Base-by-base conservation (phyloP, 331 rosid genomes). In the Phaseolus coccineus region DNA sequence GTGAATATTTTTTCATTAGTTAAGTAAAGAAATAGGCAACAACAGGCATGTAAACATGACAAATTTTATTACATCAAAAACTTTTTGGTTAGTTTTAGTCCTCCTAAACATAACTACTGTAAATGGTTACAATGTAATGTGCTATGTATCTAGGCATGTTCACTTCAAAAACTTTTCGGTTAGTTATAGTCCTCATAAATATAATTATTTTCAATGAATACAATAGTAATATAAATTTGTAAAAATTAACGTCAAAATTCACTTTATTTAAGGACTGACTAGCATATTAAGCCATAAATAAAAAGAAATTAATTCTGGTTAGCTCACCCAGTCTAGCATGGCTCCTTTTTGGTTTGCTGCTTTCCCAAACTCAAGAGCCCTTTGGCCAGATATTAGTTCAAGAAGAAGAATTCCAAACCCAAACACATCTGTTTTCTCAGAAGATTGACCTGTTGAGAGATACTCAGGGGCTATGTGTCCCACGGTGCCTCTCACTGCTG, bases 391-490 rank as follows among this genome's bases (percentile, higher is more conserved):
- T 76, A 96, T 96, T 37, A 96, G 40, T 85, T 96, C 99, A 40
- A 96, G 97, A 1, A 96, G 84, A 37, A 96, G 96, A 76, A 96
- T 93, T 35, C 99, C 99, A 76, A 93, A 96, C 42, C 98, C 99
- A 55, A 96, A 96, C 6, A 96, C 99, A 83, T 96, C 99, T 15
- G 99, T 93, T 80, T 96, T 96, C 89, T 96, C 98, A 12, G 99
- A 96, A 80, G 98, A 96, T 61, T 96, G 99, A 11, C 99, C 99
- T 16, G 99, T 96, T 59, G 99, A 93, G 72, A 96, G 94, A 82
- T 96, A 96, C 82, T 96, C 99, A 0, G 99, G 99, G n/a, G 99
- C 99, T 78, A 96, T 96, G 74, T 96, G 99, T 6, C 99, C 99
- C 11, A 96, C 99, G 1, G 99, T 96, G 8, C 99, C 99, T 82